phyloP scores from a whole-genome alignment of 495 filamentous ascomycete genomes.

The Aspergillus ostianus region DNA sequence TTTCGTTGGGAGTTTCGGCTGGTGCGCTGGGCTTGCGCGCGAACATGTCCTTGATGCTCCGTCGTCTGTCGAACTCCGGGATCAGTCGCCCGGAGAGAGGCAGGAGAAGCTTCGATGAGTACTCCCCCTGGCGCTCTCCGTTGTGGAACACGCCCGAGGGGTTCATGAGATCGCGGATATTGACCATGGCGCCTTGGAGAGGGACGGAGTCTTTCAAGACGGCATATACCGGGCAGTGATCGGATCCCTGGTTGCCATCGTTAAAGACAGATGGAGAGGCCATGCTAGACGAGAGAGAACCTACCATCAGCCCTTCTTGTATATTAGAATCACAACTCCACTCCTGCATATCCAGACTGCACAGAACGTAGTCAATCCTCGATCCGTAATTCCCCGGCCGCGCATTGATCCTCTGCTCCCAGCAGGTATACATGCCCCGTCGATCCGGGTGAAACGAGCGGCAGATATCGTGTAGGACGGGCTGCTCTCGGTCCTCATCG shows the following conservation, averaged over 20 bases:
- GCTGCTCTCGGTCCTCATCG: constrained; percentile 69
- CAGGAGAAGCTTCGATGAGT: constrained; percentile 61
- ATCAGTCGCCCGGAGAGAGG: constrained; percentile 79
- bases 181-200: constrained; percentile 45
- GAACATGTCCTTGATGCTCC: constrained; percentile 94
- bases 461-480: constrained; percentile 83
- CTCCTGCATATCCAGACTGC: constrained; percentile 71
- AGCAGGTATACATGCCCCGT: constrained; percentile 92
- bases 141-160: constrained; percentile 69
- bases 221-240: constrained; percentile 93
- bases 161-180: constrained; percentile 77
- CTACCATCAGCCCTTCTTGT: constrained; percentile 84
- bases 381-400: constrained; percentile 89
- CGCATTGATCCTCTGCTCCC: constrained; percentile 83
- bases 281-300: constrained; percentile 5
- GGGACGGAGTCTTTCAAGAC: constrained; percentile 63
- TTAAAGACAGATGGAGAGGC: constrained; percentile 16
- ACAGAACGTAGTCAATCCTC: constrained; percentile 90
- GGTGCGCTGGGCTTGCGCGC: constrained; percentile 51
- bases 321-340: constrained; percentile 92
- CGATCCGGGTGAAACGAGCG: constrained; percentile 76
- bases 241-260: constrained; percentile 63
- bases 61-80: constrained; percentile 80
- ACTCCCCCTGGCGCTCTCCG: constrained; percentile 67
- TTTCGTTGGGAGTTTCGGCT: too few relatives aligned